Conservation (phyloP, 192 early-diverging fungal species). For the Coemansia javaensis region DNA sequence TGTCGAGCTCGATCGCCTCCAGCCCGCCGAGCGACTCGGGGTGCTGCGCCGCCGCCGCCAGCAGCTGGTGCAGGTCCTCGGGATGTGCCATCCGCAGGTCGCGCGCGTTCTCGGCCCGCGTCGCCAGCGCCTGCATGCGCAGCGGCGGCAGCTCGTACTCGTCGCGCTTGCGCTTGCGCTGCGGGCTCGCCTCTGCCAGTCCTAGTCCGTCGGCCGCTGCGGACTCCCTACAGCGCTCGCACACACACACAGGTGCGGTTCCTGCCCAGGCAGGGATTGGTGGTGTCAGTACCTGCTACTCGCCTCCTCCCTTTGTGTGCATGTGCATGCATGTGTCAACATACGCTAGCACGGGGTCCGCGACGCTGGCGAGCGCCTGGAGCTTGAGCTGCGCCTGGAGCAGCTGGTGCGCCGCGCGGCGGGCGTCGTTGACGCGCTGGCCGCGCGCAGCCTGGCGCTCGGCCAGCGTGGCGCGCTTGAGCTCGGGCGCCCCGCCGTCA, state of each 20-base stretch:
- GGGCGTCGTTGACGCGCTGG: conserved; percentile 50
- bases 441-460: conserved; percentile 31
- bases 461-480: conserved; percentile 65
- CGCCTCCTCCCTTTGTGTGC: too few relatives aligned
- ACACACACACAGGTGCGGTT: too few relatives aligned
- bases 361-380: conserved; percentile 48
- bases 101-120: conserved; percentile 23
- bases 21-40: conserved; percentile 41
- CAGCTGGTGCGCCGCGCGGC: conserved; percentile 77
- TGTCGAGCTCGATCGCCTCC: conserved; percentile 56
- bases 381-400: conserved; percentile 74
- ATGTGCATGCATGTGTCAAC: too few relatives aligned
- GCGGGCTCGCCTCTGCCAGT: conserved; percentile 8
- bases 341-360: background rate
- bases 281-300: too few relatives aligned
- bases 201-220: background rate
- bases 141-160: conserved; percentile 45
- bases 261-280: too few relatives aligned
- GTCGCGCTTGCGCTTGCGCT: conserved; percentile 51
- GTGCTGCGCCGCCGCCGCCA: conserved; percentile 21
- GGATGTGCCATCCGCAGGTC: conserved; percentile 48
- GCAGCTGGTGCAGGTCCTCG: conserved; percentile 39
- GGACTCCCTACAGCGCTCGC: too few relatives aligned
- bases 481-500: conserved; percentile 83
- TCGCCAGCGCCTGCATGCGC: conserved; percentile 15